Conservation (phyloP, 495 filamentous ascomycete species). For the Trichoderma virens region DNA sequence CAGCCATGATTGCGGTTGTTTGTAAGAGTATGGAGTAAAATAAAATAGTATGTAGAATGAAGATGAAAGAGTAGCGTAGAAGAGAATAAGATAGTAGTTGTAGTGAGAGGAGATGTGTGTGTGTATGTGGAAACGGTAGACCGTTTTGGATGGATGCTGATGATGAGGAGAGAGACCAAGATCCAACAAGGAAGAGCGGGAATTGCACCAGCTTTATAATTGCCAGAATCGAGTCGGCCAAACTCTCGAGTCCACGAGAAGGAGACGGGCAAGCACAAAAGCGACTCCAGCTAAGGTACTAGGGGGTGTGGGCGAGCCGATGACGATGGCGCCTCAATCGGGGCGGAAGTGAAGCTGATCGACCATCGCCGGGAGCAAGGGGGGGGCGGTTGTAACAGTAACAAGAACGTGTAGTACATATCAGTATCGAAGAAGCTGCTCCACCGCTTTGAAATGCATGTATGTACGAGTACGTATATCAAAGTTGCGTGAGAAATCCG, state of each 20-base stretch:
- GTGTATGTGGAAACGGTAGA: not conserved
- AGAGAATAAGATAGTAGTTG: not conserved
- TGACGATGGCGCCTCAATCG: slow-evolving; percentile 4
- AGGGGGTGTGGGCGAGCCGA: not conserved
- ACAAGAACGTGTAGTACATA: too few species aligned
- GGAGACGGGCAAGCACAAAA: not conserved
- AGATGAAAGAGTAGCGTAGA: not conserved
- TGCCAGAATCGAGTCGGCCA: not conserved
- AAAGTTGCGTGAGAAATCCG: too few species aligned
- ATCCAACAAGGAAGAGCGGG: not conserved
- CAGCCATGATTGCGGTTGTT: slow-evolving; percentile 14
- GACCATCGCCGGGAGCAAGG: slow-evolving; percentile 1
- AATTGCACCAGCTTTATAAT: not conserved
- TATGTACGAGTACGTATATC: too few species aligned
- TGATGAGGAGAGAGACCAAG: not conserved
- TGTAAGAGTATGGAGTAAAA: too few species aligned
- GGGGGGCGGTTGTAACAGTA: too few species aligned
- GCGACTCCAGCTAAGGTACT: not conserved
- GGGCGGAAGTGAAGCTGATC: slow-evolving; percentile 1
- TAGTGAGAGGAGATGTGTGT: not conserved
- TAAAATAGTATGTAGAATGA: not conserved
- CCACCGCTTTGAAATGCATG: too few species aligned
- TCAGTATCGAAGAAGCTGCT: too few species aligned
- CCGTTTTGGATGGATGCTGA: not conserved
- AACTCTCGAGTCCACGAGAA: not conserved